phyloP scores from a whole-genome alignment of 345 rosid genomes.

The Cardamine chenopodiifolia region DNA sequence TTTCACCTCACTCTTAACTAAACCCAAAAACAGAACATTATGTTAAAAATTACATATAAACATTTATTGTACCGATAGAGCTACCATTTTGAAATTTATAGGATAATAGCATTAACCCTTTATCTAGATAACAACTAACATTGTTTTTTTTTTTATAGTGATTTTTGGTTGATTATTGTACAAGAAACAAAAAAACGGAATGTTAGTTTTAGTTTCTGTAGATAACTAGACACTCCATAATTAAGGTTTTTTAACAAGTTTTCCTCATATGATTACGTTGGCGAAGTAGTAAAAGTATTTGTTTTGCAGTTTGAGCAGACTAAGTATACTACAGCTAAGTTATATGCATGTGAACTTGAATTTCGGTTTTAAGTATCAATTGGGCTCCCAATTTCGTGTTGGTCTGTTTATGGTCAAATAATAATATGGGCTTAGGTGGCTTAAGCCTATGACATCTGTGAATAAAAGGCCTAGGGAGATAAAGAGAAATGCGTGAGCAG shows the following conservation, averaged over 20 bases:
- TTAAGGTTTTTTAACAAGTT: background rate
- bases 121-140: background rate
- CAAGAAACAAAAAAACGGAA: background rate
- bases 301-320: background rate
- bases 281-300: background rate
- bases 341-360: background rate
- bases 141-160: no score
- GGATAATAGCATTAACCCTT: background rate
- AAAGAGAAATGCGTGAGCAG: background rate
- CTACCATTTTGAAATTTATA: background rate
- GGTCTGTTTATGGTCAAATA: background rate
- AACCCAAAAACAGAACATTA: background rate
- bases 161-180: background rate
- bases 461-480: background rate
- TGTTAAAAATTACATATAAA: background rate
- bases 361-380: background rate
- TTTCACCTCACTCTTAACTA: background rate
- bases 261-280: background rate
- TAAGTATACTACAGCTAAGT: background rate
- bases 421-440: background rate
- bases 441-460: background rate
- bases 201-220: no score
- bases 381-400: slow-evolving; percentile 1
- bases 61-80: background rate
- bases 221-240: background rate